Base-by-base conservation (phyloP, 768 basidiomycete genomes). In the Panellus pusillus region DNA sequence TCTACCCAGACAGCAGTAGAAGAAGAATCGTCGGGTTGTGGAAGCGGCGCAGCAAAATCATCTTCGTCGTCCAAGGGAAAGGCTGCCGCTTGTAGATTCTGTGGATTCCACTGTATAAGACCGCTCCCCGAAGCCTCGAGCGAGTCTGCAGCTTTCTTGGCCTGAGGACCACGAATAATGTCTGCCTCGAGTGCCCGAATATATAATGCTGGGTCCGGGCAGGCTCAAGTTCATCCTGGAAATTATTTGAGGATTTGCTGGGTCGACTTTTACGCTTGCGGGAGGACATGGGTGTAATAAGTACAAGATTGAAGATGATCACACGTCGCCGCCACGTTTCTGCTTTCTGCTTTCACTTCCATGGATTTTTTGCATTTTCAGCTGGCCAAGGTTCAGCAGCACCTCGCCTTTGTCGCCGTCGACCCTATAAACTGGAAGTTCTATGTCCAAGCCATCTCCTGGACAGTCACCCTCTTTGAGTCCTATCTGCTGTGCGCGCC, bases 381-480 rank as follows among this genome's bases (percentile, higher is more conserved):
- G 61, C 74, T 90, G 45, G 71, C 68, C 43, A 73, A 69, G 28
- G 67, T 92, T 28, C 85, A 90, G 68, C 74, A 70, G 15, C 76
- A 75, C 15, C 76, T 93, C 19, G 77, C 88, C 13, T 93, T 89
- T 63, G 88, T 93, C 29, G 72, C 83, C 5, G 80, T 80, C 0
- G 85, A 90, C 28, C 74, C 83, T 4, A 84, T 92, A 37, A 78
- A 91, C 69, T 97, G 91, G 86, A 87, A 91, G 66, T 70, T 78
- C 52, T 87, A 88, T 63, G 88, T 93, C n/a, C 85, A 94, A 57
- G 65, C 70, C 20, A 87, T 86, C 61, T 87, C 91, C 4, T 91
- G 89, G 84, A 70, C 72, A 15, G 84, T 92, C 14, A 84, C 86
- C n/a, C 69, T 87, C 13, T 96, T 94, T 57, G 94, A 98, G 68